These are phyloP conservation scores for Carex cristatella DNA, from an alignment of 176 grass and related monocot genomes.

Conservation along the genomic window DNA sequence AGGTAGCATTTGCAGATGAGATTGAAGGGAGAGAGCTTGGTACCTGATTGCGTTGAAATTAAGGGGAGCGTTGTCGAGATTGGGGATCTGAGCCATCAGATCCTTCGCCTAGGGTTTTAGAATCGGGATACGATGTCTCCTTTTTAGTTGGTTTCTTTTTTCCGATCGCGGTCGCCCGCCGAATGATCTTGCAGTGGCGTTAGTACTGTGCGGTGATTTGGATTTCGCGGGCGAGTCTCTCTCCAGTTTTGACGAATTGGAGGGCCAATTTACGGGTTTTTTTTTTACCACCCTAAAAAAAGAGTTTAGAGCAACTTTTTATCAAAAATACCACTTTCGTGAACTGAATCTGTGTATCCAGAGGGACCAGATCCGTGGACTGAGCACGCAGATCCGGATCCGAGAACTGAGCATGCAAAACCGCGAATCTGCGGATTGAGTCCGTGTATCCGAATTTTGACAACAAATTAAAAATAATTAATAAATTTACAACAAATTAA, in stretches of 20 bases:
- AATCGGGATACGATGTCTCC: not conserved
- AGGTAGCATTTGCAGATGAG: not conserved
- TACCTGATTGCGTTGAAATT: slow-evolving; percentile 64
- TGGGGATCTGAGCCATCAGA: slow-evolving; percentile 89
- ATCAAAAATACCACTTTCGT: no score
- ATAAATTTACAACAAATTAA: no score
- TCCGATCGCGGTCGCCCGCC: not conserved
- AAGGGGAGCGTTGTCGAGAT: slow-evolving; percentile 69
- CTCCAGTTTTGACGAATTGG: not conserved
- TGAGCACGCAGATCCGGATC: no score
- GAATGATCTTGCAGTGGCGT: not conserved
- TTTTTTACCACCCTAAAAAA: no score
- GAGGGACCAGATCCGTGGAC: no score
- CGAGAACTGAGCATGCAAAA: no score
- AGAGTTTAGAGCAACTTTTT: no score
- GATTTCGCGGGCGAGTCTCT: not conserved
- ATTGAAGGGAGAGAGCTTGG: not conserved
- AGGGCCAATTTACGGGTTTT: no score
- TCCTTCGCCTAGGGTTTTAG: slow-evolving; percentile 11
- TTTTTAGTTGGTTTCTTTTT: not conserved
- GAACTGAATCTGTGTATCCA: no score
- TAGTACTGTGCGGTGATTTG: not conserved
- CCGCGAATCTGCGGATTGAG: no score
- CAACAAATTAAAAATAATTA: no score
- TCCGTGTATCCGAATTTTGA: no score